phyloP scores from a whole-genome alignment of 352 stramenopile species.

The Pythium sukuiense region DNA sequence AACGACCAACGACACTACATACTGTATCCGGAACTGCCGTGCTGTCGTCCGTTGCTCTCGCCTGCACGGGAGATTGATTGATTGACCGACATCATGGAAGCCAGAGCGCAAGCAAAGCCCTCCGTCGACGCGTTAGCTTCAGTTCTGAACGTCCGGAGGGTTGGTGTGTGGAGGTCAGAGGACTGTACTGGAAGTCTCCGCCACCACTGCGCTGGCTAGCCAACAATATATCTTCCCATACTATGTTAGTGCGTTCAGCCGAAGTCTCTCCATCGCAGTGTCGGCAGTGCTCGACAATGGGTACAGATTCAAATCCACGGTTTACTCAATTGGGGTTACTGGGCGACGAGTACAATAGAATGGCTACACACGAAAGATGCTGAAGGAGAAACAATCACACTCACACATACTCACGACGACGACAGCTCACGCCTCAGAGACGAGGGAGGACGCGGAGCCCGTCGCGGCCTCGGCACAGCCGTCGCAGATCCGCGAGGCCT shows the following conservation, averaged over 20 bases:
- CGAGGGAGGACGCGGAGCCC: slow-evolving; percentile 20
- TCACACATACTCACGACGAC: background rate
- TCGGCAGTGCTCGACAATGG: too few relatives aligned
- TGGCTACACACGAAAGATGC: slow-evolving; percentile 10
- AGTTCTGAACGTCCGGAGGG: too few relatives aligned
- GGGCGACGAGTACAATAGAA: slow-evolving; percentile 3
- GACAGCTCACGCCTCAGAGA: slow-evolving; percentile 19
- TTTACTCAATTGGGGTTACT: slow-evolving; percentile 1
- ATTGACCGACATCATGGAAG: too few relatives aligned
- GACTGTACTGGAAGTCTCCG: too few relatives aligned
- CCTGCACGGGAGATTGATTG: background rate
- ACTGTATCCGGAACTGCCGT: background rate
- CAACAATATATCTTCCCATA: too few relatives aligned
- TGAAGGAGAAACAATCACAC: slow-evolving; percentile 8
- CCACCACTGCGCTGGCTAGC: too few relatives aligned
- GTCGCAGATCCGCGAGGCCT: slow-evolving; percentile 78
- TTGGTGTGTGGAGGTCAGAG: too few relatives aligned
- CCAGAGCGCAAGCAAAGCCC: too few relatives aligned
- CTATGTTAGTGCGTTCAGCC: too few relatives aligned
- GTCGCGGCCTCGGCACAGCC: slow-evolving; percentile 51
- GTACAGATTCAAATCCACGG: background rate
- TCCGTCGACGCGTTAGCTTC: too few relatives aligned
- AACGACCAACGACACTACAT: background rate
- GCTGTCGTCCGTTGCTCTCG: background rate
- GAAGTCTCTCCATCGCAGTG: too few relatives aligned